A percentile compares a stretch with the other conserved stretches of the same genome.
Conservation (phyloP, 1,139 yeast genomes). For the Geotrichum citri-aurantii region DNA sequence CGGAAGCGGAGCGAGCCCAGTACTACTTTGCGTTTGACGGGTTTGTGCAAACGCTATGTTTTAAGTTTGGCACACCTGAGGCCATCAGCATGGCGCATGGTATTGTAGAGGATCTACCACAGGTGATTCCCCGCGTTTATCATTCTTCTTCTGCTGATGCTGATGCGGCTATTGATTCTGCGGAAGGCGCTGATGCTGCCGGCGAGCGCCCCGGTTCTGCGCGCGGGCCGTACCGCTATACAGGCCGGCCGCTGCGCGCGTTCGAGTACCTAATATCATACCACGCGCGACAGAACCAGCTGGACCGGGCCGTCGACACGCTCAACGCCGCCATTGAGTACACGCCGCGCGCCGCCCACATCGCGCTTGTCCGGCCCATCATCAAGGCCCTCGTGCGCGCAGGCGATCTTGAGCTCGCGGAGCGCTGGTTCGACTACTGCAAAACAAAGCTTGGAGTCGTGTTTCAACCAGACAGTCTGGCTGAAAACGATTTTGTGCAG, state of each 20-base stretch:
- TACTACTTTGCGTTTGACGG: conserved; percentile 7
- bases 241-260: neutral
- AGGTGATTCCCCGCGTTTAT: neutral
- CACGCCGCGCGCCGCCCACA: neutral
- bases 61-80: conserved; percentile 4
- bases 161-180: neutral
- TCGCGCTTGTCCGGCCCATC: neutral
- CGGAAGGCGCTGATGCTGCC: neutral
- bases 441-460: neutral
- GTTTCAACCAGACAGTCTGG: neutral
- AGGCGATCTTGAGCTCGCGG: neutral
- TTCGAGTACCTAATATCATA: neutral
- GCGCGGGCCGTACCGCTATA: neutral
- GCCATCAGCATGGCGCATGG: conserved; percentile 10
- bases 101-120: conserved; percentile 6
- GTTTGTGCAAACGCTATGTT: conserved; percentile 8
- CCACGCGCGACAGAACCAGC: neutral
- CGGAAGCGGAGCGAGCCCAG: neutral
- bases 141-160: neutral
- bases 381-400: neutral
- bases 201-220: neutral
- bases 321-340: neutral
- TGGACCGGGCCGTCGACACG: neutral
- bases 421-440: neutral
- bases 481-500: neutral